Conservation (phyloP, 805 yeast species). For the Zygoascus flipseniorum region DNA sequence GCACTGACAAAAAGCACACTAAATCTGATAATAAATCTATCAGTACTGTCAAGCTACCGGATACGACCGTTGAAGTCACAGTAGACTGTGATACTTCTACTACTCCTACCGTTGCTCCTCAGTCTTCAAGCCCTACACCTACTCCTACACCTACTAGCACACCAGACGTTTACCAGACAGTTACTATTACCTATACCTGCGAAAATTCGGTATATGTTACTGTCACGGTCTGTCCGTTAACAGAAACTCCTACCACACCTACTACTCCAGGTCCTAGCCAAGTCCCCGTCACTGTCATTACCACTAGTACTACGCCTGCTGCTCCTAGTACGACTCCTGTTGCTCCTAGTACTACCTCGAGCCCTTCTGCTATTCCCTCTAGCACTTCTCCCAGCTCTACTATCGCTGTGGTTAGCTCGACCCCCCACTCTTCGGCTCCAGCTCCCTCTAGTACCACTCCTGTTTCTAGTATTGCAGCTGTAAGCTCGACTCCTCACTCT, state of each 20-base stretch:
- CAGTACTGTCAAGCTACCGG: background rate
- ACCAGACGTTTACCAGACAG: background rate
- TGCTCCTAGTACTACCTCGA: background rate
- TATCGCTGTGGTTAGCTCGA: background rate
- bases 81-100: background rate
- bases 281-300: background rate
- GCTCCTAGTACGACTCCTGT: background rate
- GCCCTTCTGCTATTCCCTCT: background rate
- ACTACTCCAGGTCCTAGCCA: conserved; percentile 6
- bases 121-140: no score
- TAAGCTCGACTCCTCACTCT: background rate
- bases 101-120: background rate
- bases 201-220: conserved; percentile 3
- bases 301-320: background rate
- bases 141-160: background rate
- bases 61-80: background rate
- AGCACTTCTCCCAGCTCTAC: background rate
- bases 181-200: conserved; percentile 7
- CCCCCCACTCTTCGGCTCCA: background rate
- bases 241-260: conserved; percentile 2
- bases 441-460: background rate
- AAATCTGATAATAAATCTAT: background rate
- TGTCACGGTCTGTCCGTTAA: conserved; percentile 9
- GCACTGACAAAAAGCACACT: no score
- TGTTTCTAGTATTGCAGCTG: background rate